phyloP scores from a whole-genome alignment of 352 stramenopile species.

The Peronospora destructor region DNA sequence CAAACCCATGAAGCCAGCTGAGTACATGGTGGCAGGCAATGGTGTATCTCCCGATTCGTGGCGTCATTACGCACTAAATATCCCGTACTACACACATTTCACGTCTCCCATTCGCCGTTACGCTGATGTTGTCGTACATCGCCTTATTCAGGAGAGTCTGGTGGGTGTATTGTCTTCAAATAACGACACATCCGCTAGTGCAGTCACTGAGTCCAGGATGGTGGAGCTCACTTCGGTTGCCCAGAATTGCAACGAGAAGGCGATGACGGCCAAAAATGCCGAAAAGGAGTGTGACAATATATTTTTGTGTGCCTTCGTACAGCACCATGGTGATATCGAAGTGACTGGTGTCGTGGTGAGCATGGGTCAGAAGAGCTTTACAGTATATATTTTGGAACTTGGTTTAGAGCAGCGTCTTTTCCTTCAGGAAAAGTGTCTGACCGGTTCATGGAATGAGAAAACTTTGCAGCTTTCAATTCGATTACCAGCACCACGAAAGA shows the following conservation, averaged over 20 bases:
- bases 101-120: constrained; percentile 96
- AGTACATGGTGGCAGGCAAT: constrained; percentile 89
- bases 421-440: constrained; percentile 37
- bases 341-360: constrained; percentile 70
- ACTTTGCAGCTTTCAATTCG: constrained; percentile 41
- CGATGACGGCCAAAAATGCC: constrained; percentile 72
- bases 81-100: constrained; percentile 98
- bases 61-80: constrained; percentile 95
- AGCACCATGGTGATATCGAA: constrained; percentile 49
- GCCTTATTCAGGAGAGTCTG: constrained; percentile 54
- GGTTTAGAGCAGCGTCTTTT: constrained; percentile 67
- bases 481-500: constrained; percentile 16
- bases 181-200: neutral
- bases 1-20: constrained; percentile 91
- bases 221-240: constrained; percentile 40
- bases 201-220: constrained; percentile 28
- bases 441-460: constrained; percentile 44
- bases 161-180: constrained; percentile 6
- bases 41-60: constrained; percentile 62
- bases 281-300: constrained; percentile 73
- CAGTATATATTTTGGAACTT: constrained; percentile 64
- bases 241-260: constrained; percentile 84
- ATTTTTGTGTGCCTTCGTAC: constrained; percentile 74
- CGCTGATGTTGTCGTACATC: constrained; percentile 76
- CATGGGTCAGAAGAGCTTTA: constrained; percentile 70